Percentiles rank a stretch among this genome's conserved stretches.
Evolutionary conservation across 2,329 filamentous ascomycete genomes (phyloP).

Genomic region (Fusarium sp.): DNA sequence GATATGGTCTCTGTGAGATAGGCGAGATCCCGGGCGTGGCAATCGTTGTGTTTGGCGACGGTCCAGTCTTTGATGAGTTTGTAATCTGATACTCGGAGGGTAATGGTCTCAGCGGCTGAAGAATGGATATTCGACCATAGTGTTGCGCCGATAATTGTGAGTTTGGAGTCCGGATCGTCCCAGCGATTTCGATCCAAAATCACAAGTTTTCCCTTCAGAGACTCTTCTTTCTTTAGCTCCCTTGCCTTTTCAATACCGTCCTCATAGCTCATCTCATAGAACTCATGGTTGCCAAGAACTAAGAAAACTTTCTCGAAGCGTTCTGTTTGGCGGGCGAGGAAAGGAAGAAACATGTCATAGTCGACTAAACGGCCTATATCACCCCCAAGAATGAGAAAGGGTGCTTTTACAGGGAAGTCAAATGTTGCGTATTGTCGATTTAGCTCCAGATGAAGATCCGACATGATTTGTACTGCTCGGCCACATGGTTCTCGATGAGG

Average conservation of each 20-base stretch:
- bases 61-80: slow-evolving; percentile 62
- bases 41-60: slow-evolving; percentile 57
- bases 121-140: slow-evolving; percentile 63
- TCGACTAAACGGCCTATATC: slow-evolving; percentile 61
- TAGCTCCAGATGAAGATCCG: slow-evolving; percentile 61
- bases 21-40: slow-evolving; percentile 56
- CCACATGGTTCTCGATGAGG: slow-evolving; percentile 29
- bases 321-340: slow-evolving; percentile 53
- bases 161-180: slow-evolving; percentile 49
- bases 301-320: slow-evolving; percentile 57
- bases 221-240: slow-evolving; percentile 50
- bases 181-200: slow-evolving; percentile 55
- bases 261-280: slow-evolving; percentile 55
- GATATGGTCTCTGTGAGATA: slow-evolving; percentile 59
- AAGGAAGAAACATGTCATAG: slow-evolving; percentile 55
- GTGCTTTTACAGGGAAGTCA: slow-evolving; percentile 51
- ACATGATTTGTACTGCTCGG: slow-evolving; percentile 50
- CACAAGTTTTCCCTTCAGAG: slow-evolving; percentile 50
- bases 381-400: slow-evolving; percentile 57
- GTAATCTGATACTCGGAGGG: slow-evolving; percentile 61
- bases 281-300: slow-evolving; percentile 64
- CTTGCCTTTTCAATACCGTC: slow-evolving; percentile 50
- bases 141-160: slow-evolving; percentile 67
- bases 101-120: slow-evolving; percentile 50
- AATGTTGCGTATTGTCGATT: slow-evolving; percentile 54